These are phyloP conservation scores for Jaminaea rosea DNA, from an alignment of 1,284 basidiomycete genomes.

Conservation along the genomic window DNA sequence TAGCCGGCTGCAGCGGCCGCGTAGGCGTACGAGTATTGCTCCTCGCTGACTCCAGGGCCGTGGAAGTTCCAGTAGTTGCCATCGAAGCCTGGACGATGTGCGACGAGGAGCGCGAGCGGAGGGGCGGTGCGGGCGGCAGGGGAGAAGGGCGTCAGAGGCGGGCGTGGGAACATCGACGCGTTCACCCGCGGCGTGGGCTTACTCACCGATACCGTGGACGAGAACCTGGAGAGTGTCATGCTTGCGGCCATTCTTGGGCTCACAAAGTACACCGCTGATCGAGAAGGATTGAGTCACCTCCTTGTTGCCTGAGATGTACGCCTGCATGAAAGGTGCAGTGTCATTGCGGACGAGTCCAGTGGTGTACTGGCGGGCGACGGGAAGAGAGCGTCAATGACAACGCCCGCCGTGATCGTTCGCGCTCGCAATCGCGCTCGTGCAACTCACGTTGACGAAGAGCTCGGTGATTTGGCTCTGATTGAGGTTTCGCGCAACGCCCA, in stretches of 20 bases:
- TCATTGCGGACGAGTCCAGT: constrained; percentile 2
- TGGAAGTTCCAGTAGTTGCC: constrained; percentile 11
- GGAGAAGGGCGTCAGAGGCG: no score
- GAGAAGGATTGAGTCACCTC: constrained; percentile 12
- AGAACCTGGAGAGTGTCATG: constrained; percentile 25
- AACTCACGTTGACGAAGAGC: constrained; percentile 11
- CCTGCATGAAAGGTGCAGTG: constrained; percentile 13
- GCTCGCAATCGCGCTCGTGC: no score
- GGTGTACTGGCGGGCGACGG: no score
- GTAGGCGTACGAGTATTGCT: constrained; percentile 6
- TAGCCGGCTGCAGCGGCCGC: background rate
- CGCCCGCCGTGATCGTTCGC: no score
- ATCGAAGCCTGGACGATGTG: no score
- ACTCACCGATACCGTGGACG: constrained; percentile 39
- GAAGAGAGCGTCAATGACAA: no score
- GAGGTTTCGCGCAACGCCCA: background rate
- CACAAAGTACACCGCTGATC: constrained; percentile 29
- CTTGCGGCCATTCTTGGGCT: constrained; percentile 30
- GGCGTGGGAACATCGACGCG: no score
- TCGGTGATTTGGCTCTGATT: constrained; percentile 11
- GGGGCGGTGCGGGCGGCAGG: no score
- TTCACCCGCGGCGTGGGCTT: no score
- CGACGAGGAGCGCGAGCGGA: no score
- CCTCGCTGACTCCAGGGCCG: background rate
- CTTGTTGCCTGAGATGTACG: constrained; percentile 11